These are phyloP conservation scores for Geranomyces michiganensis DNA, from an alignment of 192 early-diverging fungal genomes.

Conservation along the genomic window DNA sequence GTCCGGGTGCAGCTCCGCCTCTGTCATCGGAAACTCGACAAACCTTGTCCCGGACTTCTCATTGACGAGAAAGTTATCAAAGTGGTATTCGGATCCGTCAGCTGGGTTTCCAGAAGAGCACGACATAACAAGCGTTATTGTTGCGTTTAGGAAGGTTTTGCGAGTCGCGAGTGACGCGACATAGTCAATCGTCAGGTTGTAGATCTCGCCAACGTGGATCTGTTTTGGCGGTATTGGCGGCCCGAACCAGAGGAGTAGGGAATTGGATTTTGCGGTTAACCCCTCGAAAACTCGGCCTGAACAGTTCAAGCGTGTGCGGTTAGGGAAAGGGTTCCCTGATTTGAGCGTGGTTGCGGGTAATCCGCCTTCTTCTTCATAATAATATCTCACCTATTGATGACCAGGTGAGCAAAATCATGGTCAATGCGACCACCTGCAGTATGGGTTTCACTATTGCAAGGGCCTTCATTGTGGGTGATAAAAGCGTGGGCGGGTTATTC, in stretches of 20 bases:
- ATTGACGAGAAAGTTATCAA: slow-evolving; percentile 19
- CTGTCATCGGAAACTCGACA: slow-evolving; percentile 31
- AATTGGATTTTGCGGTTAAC: slow-evolving; percentile 10
- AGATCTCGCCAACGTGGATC: slow-evolving; percentile 37
- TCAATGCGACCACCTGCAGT: slow-evolving; percentile 32
- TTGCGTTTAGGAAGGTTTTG: slow-evolving; percentile 29
- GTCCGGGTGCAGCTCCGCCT: slow-evolving; percentile 15
- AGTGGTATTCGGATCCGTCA: not conserved
- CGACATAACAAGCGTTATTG: slow-evolving; percentile 12
- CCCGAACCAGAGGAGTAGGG: slow-evolving; percentile 33
- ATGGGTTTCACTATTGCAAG: slow-evolving; percentile 9
- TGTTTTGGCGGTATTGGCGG: slow-evolving; percentile 20
- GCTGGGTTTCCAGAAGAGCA: slow-evolving; percentile 13
- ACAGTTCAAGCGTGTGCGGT: slow-evolving; percentile 1
- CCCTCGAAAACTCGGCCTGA: slow-evolving; percentile 27
- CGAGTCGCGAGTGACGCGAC: slow-evolving; percentile 16
- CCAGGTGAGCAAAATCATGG: slow-evolving; percentile 31
- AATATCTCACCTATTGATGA: slow-evolving; percentile 24
- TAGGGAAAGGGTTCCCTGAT: too few species aligned
- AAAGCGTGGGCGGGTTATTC: too few species aligned
- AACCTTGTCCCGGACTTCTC: not conserved
- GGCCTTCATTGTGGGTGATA: not conserved
- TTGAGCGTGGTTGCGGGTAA: not conserved
- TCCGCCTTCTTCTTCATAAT: not conserved
- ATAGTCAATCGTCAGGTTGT: slow-evolving; percentile 32